Base-by-base conservation (phyloP, 768 basidiomycete genomes). In the Clathrus columnatus region DNA sequence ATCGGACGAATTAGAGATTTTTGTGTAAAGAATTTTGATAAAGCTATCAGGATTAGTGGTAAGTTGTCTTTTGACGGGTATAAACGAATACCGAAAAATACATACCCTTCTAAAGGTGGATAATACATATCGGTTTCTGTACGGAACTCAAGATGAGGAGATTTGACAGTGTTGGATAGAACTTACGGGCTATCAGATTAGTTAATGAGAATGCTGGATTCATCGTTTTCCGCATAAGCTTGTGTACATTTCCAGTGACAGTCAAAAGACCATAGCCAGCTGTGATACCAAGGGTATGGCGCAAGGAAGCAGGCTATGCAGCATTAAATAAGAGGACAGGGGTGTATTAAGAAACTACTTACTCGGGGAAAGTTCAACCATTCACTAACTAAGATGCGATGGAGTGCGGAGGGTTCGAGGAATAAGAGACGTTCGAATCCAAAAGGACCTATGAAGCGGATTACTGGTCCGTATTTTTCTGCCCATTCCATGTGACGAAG, bases 161-260 rank as follows among this genome's bases (percentile, higher is more conserved):
- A 23, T 18, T 21, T 5, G 7, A 43, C 7, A 14, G 24, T 17
- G 10, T 18, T 28, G 29, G 43, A 24, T 43, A 17, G 30, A 26
- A 61, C 71, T 36, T 58, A 73, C 71, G 70, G 36, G 70, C 65
- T 59, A 64, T 68, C 16, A 75, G 66, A 55, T 68, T 77, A 1
- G 71, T 65, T 23, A 78, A 67, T 0, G 76, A 76, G 60, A 80
- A 78, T 0, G 78, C 78, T 0, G 78, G 76, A 51, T 75, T 78
- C 74, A 80, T 77, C 0, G 69, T 68, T 59, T 71, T 76, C 30
- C 75, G 73, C 74, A 79, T 75, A 49, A 70, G 70, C 57, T 70
- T 76, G 60, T 78, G 77, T 28, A 74, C 74, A 32, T 73, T 68
- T 5, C 78, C 76, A 0, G 75, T 78, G 17, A 75, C 72, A 0